Evolutionary conservation across 2,329 filamentous ascomycete species (phyloP), one percentile per base, ranked within the genome.

Genomic region (Harringtonia lauricola): DNA sequence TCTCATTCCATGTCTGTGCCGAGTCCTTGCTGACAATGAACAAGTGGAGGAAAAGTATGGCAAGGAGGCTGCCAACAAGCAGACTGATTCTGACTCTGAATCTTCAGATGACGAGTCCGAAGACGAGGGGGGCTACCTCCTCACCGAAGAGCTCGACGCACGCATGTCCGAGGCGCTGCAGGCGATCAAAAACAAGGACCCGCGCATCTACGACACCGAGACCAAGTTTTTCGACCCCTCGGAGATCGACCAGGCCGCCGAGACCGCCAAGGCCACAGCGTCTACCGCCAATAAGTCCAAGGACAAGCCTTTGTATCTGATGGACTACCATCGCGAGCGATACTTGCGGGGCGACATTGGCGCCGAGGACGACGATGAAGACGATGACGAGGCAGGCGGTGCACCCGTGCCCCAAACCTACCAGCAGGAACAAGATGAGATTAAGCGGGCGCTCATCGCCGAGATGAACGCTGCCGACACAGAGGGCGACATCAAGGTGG

Each of bases 261-360:
- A 55, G 13, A 54, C 56, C 13, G 56, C 56, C 6, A 50, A 56
- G 0, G 45, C 53, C 4, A 63, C 67, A 48, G 64, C 68, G 35
- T 81, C 82, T 61, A 26, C 24, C 10, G 6, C 24, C 24, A 26
- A 26, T 6, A 43, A 43, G 12, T 17, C 42, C 34, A 81, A 83
- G 59, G 79, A 92, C 49, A 94, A 92, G 65, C 81, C 89, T 1
- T 79, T 96, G 66, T 86, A 77, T 47, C 68, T 98, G 43, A 77
- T 77, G 52, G 88, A 96, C 62, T 98, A 95, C 62, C 92, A 98
- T 57, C 81, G 89, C 49, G 79, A 92, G 61, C 92, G 90, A 55
- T 71, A 95, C n/a, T 61, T 96, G 44, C 77, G 77, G 33, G 87
- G 86, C 29, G 74, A 79, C 47, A 66, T 68, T 8, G 76, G 71